Base-by-base conservation (phyloP, 2,329 filamentous ascomycete species). In the Sclerotinia sclerotiorum region DNA sequence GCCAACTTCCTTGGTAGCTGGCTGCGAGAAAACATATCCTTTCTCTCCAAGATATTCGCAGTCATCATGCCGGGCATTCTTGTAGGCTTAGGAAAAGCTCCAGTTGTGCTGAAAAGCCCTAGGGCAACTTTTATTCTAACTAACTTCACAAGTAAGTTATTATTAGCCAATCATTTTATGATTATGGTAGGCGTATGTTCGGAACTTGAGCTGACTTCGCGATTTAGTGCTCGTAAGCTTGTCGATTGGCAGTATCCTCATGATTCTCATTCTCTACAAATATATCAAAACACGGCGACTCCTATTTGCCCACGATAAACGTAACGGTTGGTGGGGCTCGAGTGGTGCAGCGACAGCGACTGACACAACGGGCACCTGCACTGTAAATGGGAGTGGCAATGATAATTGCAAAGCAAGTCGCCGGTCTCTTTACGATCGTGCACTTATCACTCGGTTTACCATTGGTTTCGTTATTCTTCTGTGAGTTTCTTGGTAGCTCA, bases 401-500 rank as follows among this genome's bases (percentile, higher is more conserved):
- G 56, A 63, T 46, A 27, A 27, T 39, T 42, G 10, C 48, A 44
- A 13, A 32, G n/a, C 39, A 27, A 69, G 65, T 17, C 72, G 73
- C 32, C 68, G 72, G 48, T 79, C 76, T 35, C 81, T 82, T 13
- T 84, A 83, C 70, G 81, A 84, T 70, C 77, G 75, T 52, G 83
- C 81, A 77, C 77, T 84, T 6, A 72, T 84, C 7, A 75, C 80
- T 8, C 80, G 82, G 13, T 84, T 84, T 70, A 79, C 79, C 1
- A 77, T 83, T 17, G 81, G 78, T 2, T 83, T 83, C 68, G 67
- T 80, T 3, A 77, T 81, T 15, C 72, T 83, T 54, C 76, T 72
- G 75, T 77, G 11, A 48, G 42, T 65, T 27, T 51, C 17, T 32
- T 67, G 15, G n/a, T 13, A 0, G 5, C 24, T 11, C 21, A 29